Evolutionary conservation across 148 eudicot species (phyloP).

Genomic region (Pharnaceum exiguum): DNA sequence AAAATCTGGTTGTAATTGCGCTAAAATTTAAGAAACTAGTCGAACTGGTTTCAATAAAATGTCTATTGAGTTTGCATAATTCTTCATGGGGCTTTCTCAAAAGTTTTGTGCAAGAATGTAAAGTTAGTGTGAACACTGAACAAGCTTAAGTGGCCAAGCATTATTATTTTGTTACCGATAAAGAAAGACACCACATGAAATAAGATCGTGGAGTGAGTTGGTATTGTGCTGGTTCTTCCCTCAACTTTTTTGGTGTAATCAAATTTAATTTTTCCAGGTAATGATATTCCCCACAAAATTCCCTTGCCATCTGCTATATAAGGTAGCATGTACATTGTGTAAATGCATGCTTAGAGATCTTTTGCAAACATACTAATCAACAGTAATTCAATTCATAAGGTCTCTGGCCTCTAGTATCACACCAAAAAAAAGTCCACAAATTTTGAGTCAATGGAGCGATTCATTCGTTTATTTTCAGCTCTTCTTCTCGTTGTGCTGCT

Average conservation of each 20-base stretch:
- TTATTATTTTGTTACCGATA: no score
- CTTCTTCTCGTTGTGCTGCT: not conserved
- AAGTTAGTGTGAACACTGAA: no score
- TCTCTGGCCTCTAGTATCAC: no score
- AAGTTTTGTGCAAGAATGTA: no score
- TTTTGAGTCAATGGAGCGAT: not conserved
- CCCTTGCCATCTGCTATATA: not conserved
- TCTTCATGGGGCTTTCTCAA: no score
- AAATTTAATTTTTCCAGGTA: constrained; percentile 8
- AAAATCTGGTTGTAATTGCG: no score
- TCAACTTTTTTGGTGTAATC: not conserved
- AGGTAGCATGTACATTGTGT: not conserved
- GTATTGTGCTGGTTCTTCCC: not conserved
- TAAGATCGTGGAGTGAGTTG: not conserved
- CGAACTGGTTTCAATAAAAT: no score
- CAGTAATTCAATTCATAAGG: not conserved
- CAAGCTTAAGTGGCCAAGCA: no score
- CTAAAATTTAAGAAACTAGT: no score
- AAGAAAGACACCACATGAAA: no score
- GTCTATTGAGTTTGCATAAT: no score
- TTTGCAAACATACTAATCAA: not conserved
- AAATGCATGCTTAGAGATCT: not conserved
- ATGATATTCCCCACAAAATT: not conserved
- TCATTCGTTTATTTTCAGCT: not conserved
- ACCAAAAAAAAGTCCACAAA: no score